These are phyloP conservation scores for Trametes maxima DNA, from an alignment of 768 basidiomycete genomes.

Conservation along the genomic window DNA sequence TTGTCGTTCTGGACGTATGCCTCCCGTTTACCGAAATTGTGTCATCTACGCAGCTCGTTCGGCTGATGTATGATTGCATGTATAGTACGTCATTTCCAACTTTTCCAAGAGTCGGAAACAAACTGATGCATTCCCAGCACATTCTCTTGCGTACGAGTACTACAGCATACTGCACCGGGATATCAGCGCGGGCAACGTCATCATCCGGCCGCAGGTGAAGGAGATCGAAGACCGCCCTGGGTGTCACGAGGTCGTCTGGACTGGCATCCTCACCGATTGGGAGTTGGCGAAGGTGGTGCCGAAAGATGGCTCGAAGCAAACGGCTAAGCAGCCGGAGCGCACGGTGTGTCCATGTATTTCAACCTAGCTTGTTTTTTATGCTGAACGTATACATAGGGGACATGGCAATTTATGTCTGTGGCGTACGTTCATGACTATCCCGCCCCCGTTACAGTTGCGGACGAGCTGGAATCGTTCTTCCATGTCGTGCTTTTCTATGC, in stretches of 20 bases:
- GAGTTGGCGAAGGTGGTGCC: conserved; percentile 1
- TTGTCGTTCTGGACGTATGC: too few relatives aligned
- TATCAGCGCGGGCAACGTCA: too few relatives aligned
- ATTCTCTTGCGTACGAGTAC: too few relatives aligned
- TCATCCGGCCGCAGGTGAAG: background rate
- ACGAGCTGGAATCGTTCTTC: conserved; percentile 4
- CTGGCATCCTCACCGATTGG: conserved; percentile 7
- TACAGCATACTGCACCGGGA: too few relatives aligned
- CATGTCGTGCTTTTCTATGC: background rate
- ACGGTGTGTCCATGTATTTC: background rate
- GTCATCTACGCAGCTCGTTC: too few relatives aligned
- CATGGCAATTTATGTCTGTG: conserved; percentile 12
- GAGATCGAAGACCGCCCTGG: background rate
- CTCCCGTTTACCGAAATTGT: too few relatives aligned
- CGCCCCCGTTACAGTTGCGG: background rate
- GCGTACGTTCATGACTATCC: background rate
- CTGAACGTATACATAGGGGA: background rate
- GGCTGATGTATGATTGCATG: too few relatives aligned
- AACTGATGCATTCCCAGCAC: too few relatives aligned
- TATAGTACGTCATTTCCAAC: too few relatives aligned
- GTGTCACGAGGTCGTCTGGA: background rate
- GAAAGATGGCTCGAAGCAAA: background rate
- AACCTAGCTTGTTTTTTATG: too few relatives aligned
- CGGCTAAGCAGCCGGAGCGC: background rate
- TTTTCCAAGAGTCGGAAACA: too few relatives aligned